Conservation (phyloP, 495 filamentous ascomycete genomes). For the Lepidopterella palustris region DNA sequence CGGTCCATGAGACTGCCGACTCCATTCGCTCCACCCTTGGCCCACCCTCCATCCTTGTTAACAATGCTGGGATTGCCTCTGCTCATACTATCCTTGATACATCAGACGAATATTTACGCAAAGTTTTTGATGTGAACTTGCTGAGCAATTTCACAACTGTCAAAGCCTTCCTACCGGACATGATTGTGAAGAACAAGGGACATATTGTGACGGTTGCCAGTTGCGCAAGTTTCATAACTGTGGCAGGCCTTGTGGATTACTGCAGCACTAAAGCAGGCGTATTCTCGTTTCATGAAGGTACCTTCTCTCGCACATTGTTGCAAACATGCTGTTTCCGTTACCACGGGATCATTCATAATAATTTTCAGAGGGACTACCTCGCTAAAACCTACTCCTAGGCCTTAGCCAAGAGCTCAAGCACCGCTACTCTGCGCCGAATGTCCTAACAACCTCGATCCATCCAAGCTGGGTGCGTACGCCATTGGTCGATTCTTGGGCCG, state of each 20-base stretch:
- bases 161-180: conserved; percentile 54
- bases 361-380: neutral
- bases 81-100: conserved; percentile 46
- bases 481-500: conserved; percentile 20
- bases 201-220: conserved; percentile 54
- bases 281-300: conserved; percentile 51
- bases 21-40: conserved; percentile 35
- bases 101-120: conserved; percentile 42
- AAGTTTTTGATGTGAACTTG: conserved; percentile 54
- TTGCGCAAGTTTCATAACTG: conserved; percentile 46
- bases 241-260: conserved; percentile 50
- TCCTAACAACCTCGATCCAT: conserved; percentile 36
- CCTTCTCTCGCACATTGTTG: neutral
- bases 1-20: conserved; percentile 41
- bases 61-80: conserved; percentile 60
- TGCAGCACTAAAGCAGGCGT: conserved; percentile 51
- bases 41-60: conserved; percentile 51
- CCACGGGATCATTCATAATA: neutral
- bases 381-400: conserved; percentile 4
- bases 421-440: conserved; percentile 25
- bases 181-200: conserved; percentile 54
- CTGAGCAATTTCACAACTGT: conserved; percentile 51
- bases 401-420: conserved; percentile 32
- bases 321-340: neutral
- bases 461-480: conserved; percentile 34